Conservation (phyloP, 2,329 filamentous ascomycete species). For the Hypomyces perniciosus region DNA sequence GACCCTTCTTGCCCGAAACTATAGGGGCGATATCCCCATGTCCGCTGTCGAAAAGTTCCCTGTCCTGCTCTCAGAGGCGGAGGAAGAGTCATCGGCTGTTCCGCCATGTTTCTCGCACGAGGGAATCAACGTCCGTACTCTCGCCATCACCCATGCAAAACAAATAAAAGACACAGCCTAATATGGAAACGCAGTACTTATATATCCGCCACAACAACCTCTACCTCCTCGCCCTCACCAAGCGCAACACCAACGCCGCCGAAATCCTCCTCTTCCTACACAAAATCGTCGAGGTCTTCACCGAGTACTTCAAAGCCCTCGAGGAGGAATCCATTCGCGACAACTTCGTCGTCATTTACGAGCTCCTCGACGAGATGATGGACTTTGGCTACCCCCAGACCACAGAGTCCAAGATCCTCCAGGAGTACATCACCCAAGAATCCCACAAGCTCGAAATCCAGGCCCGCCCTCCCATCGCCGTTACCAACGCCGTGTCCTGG, state of each 20-base stretch:
- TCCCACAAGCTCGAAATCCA: constrained; percentile 98
- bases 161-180: neutral
- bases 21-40: constrained; percentile 98
- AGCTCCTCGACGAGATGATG: constrained; percentile 99
- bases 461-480: constrained; percentile 90
- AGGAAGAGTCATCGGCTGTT: constrained; percentile 97
- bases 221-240: constrained; percentile 94
- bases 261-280: constrained; percentile 98
- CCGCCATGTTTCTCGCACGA: constrained; percentile 97
- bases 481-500: constrained; percentile 98
- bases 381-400: constrained; percentile 99
- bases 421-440: constrained; percentile 99
- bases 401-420: constrained; percentile 95
- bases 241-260: constrained; percentile 97
- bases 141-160: constrained; percentile 6
- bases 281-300: constrained; percentile 97
- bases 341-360: constrained; percentile 99
- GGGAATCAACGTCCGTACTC: constrained; percentile 79
- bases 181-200: constrained; percentile 61
- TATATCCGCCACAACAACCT: constrained; percentile 99
- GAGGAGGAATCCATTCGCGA: constrained; percentile 98
- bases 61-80: constrained; percentile 88
- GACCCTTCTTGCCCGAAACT: constrained; percentile 98
- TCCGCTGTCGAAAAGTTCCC: constrained; percentile 98
- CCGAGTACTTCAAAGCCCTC: constrained; percentile 98